phyloP scores from a whole-genome alignment of 495 filamentous ascomycete species.

The Penicillium cinerascens region DNA sequence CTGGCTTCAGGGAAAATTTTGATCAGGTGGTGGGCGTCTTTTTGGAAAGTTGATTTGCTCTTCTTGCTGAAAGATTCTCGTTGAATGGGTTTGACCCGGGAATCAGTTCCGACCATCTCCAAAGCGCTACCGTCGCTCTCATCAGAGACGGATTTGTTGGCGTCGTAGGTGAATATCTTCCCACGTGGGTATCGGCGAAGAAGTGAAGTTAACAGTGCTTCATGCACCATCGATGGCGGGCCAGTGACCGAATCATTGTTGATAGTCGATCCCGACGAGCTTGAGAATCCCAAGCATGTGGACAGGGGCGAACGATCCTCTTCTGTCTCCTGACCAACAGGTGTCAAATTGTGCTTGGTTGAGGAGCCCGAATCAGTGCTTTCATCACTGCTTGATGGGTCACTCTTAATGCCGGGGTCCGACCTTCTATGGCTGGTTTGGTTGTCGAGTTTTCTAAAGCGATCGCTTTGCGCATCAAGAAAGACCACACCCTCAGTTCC shows the following conservation, averaged over 20 bases:
- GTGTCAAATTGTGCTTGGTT: not conserved
- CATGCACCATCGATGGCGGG: conserved; percentile 25
- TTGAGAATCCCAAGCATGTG: conserved; percentile 18
- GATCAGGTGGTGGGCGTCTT: conserved; percentile 21
- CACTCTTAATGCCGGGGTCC: not conserved
- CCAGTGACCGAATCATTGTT: conserved; percentile 26
- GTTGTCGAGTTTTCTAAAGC: conserved; percentile 13
- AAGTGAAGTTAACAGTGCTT: conserved; percentile 15
- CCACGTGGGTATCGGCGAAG: conserved; percentile 56
- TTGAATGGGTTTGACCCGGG: conserved; percentile 7
- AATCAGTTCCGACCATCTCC: conserved; percentile 3
- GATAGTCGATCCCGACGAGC: conserved; percentile 15
- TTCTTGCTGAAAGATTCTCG: conserved; percentile 35
- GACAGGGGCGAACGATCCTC: conserved; percentile 2
- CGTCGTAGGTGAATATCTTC: conserved; percentile 56
- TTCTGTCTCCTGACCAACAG: not conserved
- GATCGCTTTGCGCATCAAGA: conserved; percentile 39
- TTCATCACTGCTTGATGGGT: conserved; percentile 13
- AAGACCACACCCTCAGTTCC: conserved; percentile 52
- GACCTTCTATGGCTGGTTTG: conserved; percentile 4
- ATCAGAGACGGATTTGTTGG: conserved; percentile 26
- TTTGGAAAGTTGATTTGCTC: conserved; percentile 9
- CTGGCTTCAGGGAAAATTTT: conserved; percentile 20
- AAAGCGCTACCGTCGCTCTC: conserved; percentile 11
- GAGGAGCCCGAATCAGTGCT: conserved; percentile 9